Base-by-base conservation (phyloP, 495 filamentous ascomycete genomes). In the Immersiella caudata region DNA sequence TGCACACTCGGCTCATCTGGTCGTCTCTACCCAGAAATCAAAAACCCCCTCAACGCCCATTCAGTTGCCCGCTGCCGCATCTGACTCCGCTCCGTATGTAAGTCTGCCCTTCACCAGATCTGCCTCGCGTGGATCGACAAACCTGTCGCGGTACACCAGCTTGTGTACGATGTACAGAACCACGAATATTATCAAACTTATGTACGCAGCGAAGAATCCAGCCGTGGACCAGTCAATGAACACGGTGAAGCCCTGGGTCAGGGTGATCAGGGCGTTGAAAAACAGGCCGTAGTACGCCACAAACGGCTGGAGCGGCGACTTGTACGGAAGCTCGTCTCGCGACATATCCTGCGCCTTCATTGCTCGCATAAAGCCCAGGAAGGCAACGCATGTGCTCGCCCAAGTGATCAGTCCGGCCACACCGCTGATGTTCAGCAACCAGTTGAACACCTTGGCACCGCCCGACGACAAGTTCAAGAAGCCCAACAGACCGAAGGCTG, bases 381-480 rank as follows among this genome's bases (percentile, higher is more conserved):
- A 87, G 68, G 84, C 88, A 57, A 82, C 76, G 72, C 82, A 85
- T 60, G 88, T 83, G 36, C 83, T 85, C 14, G 79, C 79, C 89
- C 89, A 91, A 33, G 86, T 87, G 67, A 90, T 89, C 72, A 91
- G 85, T 2, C 88, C 89, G 21, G 89, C 88, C 21, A 90, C 87
- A 68, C 83, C 80, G 12, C 83, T 83, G 68, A 91, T 89, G 75
- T 90, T 89, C 35, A 83, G 69, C 25, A 83, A 67, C 82, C 82
- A 84, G 74, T 73, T 82, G 76, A 91, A 91, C 6, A 90, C 89
- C 21, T 76, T 50, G 46, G 78, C 74, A 29, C 83, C 84, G 49
- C 71, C 78, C 25, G 70, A 36, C 18, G 81, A 83, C 18, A 86
- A 75, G 69, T 87, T 88, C 50, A 86, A 79, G 69, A 85, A 87